Base-by-base conservation (phyloP, 2,329 filamentous ascomycete genomes). In the Magnaporthales sp. region DNA sequence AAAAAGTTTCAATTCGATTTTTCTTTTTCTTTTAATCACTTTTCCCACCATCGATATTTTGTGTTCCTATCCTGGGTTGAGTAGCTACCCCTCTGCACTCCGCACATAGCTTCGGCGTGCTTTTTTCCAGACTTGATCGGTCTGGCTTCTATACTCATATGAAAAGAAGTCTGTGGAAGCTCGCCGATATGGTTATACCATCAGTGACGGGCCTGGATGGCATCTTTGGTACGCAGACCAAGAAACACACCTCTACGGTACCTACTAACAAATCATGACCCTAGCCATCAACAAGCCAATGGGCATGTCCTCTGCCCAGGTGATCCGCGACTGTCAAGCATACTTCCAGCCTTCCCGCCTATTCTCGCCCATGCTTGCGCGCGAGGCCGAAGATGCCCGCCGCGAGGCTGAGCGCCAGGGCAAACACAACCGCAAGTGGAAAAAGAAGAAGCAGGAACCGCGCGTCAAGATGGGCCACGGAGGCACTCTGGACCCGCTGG, bases 381-480 rank as follows among this genome's bases (percentile, higher is more conserved):
- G 84, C 65, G 88, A 93, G 71, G 81, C 81, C 66, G 78, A 78
- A 19, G 69, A 66, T 0, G 81, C 80, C 63, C 85, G 86, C 67
- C 77, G 81, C 19, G 89, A 91, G 75, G 80, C 79, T 67, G 81
- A 84, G 67, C 80, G 83, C 67, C 80, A 81, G 67, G 86, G 90
- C 74, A 83, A 84, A 71, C 22, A 27, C 15, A 15, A 27, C 56
- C 82, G 84, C 71, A 85, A 89, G 68, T 84, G 87, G 68, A 80
- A 80, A 69, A 79, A 78, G 62, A 82, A 83, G 69, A 85, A 86
- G 75, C 84, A 84, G 71, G 81, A 84, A 1, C 76, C 89, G 5
- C 86, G 91, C 69, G 89, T 98, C 71, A 99, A 98, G 81, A 91
- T 98, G 74, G 95, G 95, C 38, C 95, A 99, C 79, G 95, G 95